Evolutionary conservation across 345 rosid species (phyloP).

Genomic region (Eucalyptus tenuipes): DNA sequence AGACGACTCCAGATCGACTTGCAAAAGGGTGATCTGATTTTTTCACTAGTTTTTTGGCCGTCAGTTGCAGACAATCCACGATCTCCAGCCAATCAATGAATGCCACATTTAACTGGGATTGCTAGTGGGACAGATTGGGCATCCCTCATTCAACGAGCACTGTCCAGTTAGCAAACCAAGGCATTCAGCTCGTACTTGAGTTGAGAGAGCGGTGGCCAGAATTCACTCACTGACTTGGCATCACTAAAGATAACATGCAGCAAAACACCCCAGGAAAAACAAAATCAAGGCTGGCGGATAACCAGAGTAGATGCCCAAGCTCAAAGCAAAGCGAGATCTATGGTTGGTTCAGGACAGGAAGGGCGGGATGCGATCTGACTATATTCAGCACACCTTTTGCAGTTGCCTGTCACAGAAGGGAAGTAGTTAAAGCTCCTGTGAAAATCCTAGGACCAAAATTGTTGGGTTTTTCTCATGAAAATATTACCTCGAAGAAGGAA

Average conservation of each 20-base stretch:
- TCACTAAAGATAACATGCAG: not conserved
- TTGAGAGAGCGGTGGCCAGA: not conserved
- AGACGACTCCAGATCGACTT: not conserved
- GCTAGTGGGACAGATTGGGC: not conserved
- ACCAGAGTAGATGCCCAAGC: not conserved
- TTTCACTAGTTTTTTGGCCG: not conserved
- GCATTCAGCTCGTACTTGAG: not conserved
- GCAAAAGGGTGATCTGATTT: not conserved
- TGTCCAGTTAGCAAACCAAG: not conserved
- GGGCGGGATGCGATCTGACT: constrained; percentile 67
- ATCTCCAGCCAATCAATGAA: not conserved
- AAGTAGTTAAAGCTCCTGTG: not conserved
- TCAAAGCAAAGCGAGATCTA: not conserved
- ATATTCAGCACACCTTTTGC: constrained; percentile 79
- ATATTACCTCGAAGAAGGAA: constrained; percentile 77
- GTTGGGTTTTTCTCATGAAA: not conserved
- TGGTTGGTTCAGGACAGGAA: constrained; percentile 33
- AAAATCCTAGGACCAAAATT: not conserved
- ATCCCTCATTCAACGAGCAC: not conserved
- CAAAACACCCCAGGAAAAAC: not conserved
- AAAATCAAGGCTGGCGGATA: not conserved
- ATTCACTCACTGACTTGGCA: not conserved
- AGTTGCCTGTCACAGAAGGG: constrained; percentile 43
- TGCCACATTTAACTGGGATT: not conserved
- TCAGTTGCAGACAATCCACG: not conserved